Evolutionary conservation across 139 green algal species (phyloP).

Genomic region (Ulvella scutata): DNA sequence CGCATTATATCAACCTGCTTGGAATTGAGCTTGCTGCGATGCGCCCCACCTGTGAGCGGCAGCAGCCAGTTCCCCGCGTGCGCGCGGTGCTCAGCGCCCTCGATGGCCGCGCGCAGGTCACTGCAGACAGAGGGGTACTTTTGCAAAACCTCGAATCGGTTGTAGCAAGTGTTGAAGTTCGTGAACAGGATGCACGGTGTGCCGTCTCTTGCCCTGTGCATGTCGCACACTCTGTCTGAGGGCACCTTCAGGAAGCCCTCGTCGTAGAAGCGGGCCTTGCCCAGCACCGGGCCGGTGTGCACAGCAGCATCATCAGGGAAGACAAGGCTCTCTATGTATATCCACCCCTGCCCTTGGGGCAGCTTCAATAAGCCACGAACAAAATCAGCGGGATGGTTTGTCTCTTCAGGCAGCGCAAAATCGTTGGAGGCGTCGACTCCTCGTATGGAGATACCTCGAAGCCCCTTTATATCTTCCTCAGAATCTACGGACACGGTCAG

Average conservation of each 20-base stretch:
- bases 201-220: neutral
- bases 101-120: neutral
- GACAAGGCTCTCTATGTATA: no score
- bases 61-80: neutral
- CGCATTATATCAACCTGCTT: neutral
- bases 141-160: neutral
- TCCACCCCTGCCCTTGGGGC: neutral
- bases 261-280: neutral
- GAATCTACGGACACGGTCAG: neutral
- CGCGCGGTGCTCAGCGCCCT: neutral
- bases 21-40: neutral
- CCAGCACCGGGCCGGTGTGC: neutral
- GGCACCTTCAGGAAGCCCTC: neutral
- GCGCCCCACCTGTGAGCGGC: no score
- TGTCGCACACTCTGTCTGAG: neutral
- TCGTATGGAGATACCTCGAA: neutral
- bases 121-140: neutral
- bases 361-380: neutral
- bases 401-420: neutral
- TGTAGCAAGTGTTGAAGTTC: neutral
- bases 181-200: neutral
- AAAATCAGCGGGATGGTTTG: neutral
- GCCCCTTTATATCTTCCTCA: neutral
- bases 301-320: no score
- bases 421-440: neutral